Conservation (phyloP, 164 flowering plant genomes). For the Tetrastigma voinierianum region DNA sequence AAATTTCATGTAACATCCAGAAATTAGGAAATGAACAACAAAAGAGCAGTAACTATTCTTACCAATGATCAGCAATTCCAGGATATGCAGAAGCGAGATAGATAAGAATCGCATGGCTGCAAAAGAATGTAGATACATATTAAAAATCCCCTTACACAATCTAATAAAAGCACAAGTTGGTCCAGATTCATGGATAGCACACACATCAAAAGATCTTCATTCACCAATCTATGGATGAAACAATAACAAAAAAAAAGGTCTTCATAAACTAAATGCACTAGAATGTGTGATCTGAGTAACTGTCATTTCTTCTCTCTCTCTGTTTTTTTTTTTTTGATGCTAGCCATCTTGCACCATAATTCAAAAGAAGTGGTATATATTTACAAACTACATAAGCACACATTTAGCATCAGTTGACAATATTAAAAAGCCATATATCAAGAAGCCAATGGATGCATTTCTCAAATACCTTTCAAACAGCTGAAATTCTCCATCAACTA, state of each 20-base stretch:
- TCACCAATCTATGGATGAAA: neutral
- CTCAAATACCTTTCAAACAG: slow-evolving; percentile 76
- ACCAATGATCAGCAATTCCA: slow-evolving; percentile 90
- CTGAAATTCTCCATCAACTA: slow-evolving; percentile 78
- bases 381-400: too few relatives aligned
- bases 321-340: too few relatives aligned
- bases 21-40: neutral
- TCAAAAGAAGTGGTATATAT: neutral
- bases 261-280: neutral
- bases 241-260: neutral
- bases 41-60: slow-evolving; percentile 21
- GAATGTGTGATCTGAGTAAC: too few relatives aligned
- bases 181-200: too few relatives aligned
- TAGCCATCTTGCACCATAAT: neutral
- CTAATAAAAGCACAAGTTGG: too few relatives aligned
- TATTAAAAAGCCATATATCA: neutral
- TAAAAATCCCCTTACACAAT: neutral
- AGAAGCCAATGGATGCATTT: neutral
- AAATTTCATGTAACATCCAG: too few relatives aligned
- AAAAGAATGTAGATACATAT: slow-evolving; percentile 5
- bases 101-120: slow-evolving; percentile 88
- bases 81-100: slow-evolving; percentile 84
- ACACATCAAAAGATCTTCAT: neutral
- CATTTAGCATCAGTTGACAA: neutral
- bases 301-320: too few relatives aligned